Conservation (phyloP, 768 basidiomycete species). For the Boletus reticulatus region DNA sequence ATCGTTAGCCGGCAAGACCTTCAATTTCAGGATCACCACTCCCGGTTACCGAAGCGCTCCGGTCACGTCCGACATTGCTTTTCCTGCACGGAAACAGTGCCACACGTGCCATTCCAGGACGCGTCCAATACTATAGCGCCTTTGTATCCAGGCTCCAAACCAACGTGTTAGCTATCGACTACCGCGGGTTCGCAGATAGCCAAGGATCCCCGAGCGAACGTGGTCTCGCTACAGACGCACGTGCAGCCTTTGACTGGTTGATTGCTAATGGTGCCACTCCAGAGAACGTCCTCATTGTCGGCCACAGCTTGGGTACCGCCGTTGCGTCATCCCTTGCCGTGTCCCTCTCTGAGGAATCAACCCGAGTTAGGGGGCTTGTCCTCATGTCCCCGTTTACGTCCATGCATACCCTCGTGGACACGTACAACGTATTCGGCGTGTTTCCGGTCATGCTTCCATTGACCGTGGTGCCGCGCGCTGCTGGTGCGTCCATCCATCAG, state of each 20-base stretch:
- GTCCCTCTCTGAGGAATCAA: constrained; percentile 44
- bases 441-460: constrained; percentile 74
- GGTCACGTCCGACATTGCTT: constrained; percentile 69
- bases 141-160: constrained; percentile 63
- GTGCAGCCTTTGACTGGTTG: constrained; percentile 81
- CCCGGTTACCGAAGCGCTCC: constrained; percentile 56
- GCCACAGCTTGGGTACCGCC: constrained; percentile 89
- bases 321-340: constrained; percentile 55
- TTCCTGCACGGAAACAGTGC: constrained; percentile 91
- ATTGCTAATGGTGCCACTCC: constrained; percentile 52
- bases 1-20: constrained; percentile 66
- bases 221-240: constrained; percentile 72
- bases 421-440: constrained; percentile 62
- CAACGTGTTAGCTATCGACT: constrained; percentile 87
- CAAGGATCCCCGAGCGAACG: constrained; percentile 71
- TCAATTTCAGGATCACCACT: constrained; percentile 68
- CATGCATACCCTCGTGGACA: constrained; percentile 57
- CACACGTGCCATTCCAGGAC: constrained; percentile 64
- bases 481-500: constrained; percentile 46
- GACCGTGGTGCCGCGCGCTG: constrained; percentile 55
- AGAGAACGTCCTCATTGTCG: constrained; percentile 68
- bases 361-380: constrained; percentile 46
- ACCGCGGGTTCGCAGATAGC: constrained; percentile 91
- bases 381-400: constrained; percentile 59
- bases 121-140: constrained; percentile 66